A percentile compares a stretch with the other conserved stretches of the same genome.
Evolutionary conservation across 2,329 filamentous ascomycete species (phyloP).

Genomic region (Penicillium sp.): DNA sequence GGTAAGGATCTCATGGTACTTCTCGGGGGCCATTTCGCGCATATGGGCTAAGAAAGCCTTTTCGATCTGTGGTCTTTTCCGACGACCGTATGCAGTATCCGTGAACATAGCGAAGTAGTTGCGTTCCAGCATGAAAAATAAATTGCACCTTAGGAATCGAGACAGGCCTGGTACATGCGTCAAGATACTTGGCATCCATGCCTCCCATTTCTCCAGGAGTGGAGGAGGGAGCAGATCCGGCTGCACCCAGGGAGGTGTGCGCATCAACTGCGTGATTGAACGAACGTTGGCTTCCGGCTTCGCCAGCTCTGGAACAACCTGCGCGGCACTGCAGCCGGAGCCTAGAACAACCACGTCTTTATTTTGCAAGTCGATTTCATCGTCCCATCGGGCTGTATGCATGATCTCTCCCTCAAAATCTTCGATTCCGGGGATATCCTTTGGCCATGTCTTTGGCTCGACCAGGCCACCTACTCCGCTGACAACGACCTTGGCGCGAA

Average conservation of each 20-base stretch:
- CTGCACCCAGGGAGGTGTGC: slow-evolving; percentile 61
- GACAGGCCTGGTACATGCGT: slow-evolving; percentile 56
- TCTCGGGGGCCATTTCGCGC: slow-evolving; percentile 56
- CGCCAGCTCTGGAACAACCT: slow-evolving; percentile 58
- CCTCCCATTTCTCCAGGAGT: slow-evolving; percentile 49
- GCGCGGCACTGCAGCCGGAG: slow-evolving; percentile 62
- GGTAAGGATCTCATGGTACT: slow-evolving; percentile 65
- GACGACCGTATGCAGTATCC: slow-evolving; percentile 37
- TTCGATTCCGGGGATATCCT: slow-evolving; percentile 57
- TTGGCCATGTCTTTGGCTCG: slow-evolving; percentile 57
- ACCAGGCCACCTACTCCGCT: slow-evolving; percentile 61
- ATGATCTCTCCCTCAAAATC: slow-evolving; percentile 60
- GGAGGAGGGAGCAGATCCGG: slow-evolving; percentile 45
- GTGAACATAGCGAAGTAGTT: slow-evolving; percentile 23
- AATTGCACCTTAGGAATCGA: slow-evolving; percentile 48
- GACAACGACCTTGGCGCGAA: slow-evolving; percentile 60
- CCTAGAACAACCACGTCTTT: slow-evolving; percentile 64
- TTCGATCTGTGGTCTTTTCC: slow-evolving; percentile 46
- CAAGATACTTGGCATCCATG: slow-evolving; percentile 53
- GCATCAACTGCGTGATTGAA: slow-evolving; percentile 64
- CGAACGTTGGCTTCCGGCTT: slow-evolving; percentile 55
- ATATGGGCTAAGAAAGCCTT: slow-evolving; percentile 52
- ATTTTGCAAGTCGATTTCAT: slow-evolving; percentile 55
- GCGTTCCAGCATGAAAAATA: slow-evolving; percentile 44
- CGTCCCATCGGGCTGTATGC: slow-evolving; percentile 62